Percentiles rank a stretch among this genome's conserved stretches.
phyloP scores from a whole-genome alignment of 75 land plant species.

The Picea sitchensis region DNA sequence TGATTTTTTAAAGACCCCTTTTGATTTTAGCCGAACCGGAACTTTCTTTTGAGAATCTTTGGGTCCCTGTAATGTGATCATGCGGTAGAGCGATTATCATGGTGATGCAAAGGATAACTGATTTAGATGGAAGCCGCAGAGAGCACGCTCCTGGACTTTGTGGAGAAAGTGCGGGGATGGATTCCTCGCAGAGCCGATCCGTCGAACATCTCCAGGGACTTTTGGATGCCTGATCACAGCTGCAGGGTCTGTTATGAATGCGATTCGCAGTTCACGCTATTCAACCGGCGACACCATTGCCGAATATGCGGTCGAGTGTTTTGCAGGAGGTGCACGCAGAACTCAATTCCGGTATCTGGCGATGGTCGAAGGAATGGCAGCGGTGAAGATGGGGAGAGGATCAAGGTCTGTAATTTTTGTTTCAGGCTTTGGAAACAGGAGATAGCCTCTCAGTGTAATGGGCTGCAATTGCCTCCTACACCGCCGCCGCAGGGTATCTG shows the following conservation, averaged over 20 bases:
- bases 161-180: constrained; percentile 59
- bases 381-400: constrained; percentile 51
- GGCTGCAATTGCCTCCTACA: background rate
- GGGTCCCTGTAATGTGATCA: no score
- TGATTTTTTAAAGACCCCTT: no score
- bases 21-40: no score
- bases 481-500: constrained; percentile 11
- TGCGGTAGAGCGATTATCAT: no score
- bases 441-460: constrained; percentile 14
- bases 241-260: constrained; percentile 92
- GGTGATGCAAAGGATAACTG: background rate
- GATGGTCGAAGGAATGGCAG: constrained; percentile 14
- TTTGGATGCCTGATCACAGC: constrained; percentile 99
- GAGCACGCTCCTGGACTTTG: constrained; percentile 17
- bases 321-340: constrained; percentile 81
- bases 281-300: constrained; percentile 90
- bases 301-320: constrained; percentile 89
- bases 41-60: no score
- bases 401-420: constrained; percentile 90
- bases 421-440: constrained; percentile 55
- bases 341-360: constrained; percentile 56
- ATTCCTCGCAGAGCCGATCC: constrained; percentile 71
- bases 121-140: background rate
- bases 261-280: constrained; percentile 77
- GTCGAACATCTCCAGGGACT: constrained; percentile 71